Evolutionary conservation across 2,329 filamentous ascomycete species (phyloP).

Genomic region (Fusarium tanahbumbuense): DNA sequence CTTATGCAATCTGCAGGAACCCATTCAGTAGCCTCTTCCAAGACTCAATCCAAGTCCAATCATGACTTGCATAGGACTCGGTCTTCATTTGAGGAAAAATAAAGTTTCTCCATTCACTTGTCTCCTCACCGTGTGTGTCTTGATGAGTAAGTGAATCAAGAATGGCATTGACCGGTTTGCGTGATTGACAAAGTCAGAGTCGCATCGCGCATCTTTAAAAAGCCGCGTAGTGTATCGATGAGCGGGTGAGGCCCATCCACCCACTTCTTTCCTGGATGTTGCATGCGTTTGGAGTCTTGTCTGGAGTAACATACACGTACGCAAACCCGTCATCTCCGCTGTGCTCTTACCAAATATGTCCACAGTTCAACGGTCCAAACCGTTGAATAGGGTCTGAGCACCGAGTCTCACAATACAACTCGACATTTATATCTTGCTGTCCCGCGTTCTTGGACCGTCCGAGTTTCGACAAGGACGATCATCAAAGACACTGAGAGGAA

Average conservation of each 20-base stretch:
- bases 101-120: slow-evolving; percentile 24
- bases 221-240: slow-evolving; percentile 7
- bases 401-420: slow-evolving; percentile 22
- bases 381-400: slow-evolving; percentile 27
- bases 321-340: slow-evolving; percentile 32
- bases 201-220: slow-evolving; percentile 21
- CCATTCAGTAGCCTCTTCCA: background rate
- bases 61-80: background rate
- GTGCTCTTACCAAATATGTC: slow-evolving; percentile 14
- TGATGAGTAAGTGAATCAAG: background rate
- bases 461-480: slow-evolving; percentile 8
- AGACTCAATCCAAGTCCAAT: background rate
- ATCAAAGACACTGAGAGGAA: background rate
- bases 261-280: slow-evolving; percentile 29
- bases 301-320: slow-evolving; percentile 31
- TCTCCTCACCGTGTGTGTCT: slow-evolving; percentile 22
- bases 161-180: slow-evolving; percentile 1
- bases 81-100: slow-evolving; percentile 23
- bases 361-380: slow-evolving; percentile 16
- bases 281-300: slow-evolving; percentile 13
- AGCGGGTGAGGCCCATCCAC: background rate
- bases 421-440: slow-evolving; percentile 4
- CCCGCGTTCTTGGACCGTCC: slow-evolving; percentile 30
- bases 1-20: background rate
- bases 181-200: slow-evolving; percentile 9